These are phyloP conservation scores for Candida quercuum DNA, from an alignment of 805 yeast genomes.

Conservation along the genomic window DNA sequence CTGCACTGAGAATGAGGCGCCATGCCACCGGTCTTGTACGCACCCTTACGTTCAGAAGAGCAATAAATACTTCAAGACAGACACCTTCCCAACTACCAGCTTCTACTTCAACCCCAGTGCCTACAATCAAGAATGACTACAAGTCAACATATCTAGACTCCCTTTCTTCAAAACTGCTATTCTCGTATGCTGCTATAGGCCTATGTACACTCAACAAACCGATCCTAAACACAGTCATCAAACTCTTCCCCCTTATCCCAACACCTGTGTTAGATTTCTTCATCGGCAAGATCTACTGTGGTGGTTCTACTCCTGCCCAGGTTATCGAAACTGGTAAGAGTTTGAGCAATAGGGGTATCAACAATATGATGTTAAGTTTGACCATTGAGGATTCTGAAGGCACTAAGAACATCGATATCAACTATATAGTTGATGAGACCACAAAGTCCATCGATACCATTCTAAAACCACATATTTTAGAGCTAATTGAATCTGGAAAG, in stretches of 20 bases:
- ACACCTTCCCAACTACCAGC: neutral
- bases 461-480: slow-evolving; percentile 64
- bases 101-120: neutral
- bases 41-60: slow-evolving; percentile 6
- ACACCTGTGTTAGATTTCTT: slow-evolving; percentile 60
- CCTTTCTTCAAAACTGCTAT: slow-evolving; percentile 46
- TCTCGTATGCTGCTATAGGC: slow-evolving; percentile 66
- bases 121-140: neutral
- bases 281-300: slow-evolving; percentile 82
- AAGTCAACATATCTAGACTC: slow-evolving; percentile 40
- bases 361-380: slow-evolving; percentile 92
- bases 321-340: slow-evolving; percentile 67
- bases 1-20: no score
- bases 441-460: slow-evolving; percentile 61
- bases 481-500: slow-evolving; percentile 40
- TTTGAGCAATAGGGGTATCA: slow-evolving; percentile 67
- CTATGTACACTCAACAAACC: slow-evolving; percentile 61
- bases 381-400: slow-evolving; percentile 94
- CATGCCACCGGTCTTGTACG: no score
- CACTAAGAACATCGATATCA: slow-evolving; percentile 50
- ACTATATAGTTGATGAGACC: slow-evolving; percentile 58
- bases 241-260: slow-evolving; percentile 71
- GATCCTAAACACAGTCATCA: slow-evolving; percentile 55
- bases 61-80: slow-evolving; percentile 17
- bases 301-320: slow-evolving; percentile 74